Evolutionary conservation across 345 rosid species (phyloP), one percentile per base, ranked within the genome.

Genomic region (Noccaea caerulescens): DNA sequence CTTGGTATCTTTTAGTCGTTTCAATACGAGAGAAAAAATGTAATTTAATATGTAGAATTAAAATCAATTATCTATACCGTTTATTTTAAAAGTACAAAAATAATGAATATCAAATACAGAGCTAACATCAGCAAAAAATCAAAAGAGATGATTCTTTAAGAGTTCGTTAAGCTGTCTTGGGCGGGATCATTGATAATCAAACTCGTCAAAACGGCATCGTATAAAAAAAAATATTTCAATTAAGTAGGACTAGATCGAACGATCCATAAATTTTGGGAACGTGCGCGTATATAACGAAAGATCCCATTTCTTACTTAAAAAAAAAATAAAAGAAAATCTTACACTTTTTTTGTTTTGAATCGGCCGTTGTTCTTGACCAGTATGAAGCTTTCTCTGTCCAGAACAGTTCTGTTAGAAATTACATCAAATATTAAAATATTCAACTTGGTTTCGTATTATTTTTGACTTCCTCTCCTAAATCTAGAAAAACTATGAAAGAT

Each of bases 281-380:
- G 77, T 73, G 72, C 49, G 47, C 41, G 72, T 73, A 58, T 73
- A 66, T 61, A 66, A 51, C n/a, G 10, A 59, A 51, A 58, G 72
- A 74, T 66, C 72, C 23, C 39, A 58, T 9, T 8, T 68, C 52
- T 39, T 12, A 11, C 32, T 39, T 7, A 27, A 27, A 27, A 2
- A 25, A 27, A 27, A 2, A 27, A 2, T 1, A 27, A 27, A 2
- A 27, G 2, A 27, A 27, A 27, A 27, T 55, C 33, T 30, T 52
- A 64, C 53, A 55, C 59, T 73, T 33, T 44, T 18, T 32, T 46
- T n/a, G 10, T 49, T 20, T 42, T 75, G 56, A 60, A 55, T 39
- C 32, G 16, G 70, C 70, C 75, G 79, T 10, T 75, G 66, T 75
- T 75, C 79, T 75, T 75, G 79, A 75, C 79, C 75, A 61, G 32